Base-by-base conservation (phyloP, 2,329 filamentous ascomycete species). In the Aspergillus sp. region DNA sequence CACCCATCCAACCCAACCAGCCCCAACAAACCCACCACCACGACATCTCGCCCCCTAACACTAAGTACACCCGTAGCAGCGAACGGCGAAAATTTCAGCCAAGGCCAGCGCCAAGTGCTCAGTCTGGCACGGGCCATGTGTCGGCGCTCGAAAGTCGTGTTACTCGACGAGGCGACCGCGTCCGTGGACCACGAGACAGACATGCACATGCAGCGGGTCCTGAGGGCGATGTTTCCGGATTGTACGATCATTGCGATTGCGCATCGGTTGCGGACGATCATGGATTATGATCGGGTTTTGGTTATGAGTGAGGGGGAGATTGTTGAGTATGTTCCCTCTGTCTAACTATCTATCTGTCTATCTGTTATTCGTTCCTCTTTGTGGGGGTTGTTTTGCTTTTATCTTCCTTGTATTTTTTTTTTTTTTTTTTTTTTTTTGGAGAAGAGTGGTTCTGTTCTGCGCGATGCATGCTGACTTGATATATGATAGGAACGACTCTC, bases 221-320 rank as follows among this genome's bases (percentile, higher is more conserved):
- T 88, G 45, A 73, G 85, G 16, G 70, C 75, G 9, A 83, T 84
- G 62, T 77, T 86, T 49, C 71, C 77, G 11, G 79, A 79, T 26
- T 76, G 82, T 24, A 88, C 86, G 0, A 85, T 89, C 2, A 85
- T 89, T 47, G 87, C 86, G 0, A 87, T 89, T 69, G 86, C 86
- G n/a, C 86, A 89, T 70, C 80, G 86, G 1, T 74, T 87, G 1
- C 84, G 87, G 70, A 87, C 86, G 0, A 87, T 89, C 10, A 81
- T 85, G 58, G 84, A 87, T 69, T 86, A 85, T 62, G 84, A 87
- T 65, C 77, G 77, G 31, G 79, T 87, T 1, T 78, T 87, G 3
- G 84, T 87, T 16, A 81, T 87, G 81, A 79, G 78, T 7, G 79
- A 77, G 0, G 84, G 84, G 0, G 73, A 74, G 31, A 82, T 87